Conservation (phyloP, 805 yeast species). For the Kodamaea hsintzibuensis region DNA sequence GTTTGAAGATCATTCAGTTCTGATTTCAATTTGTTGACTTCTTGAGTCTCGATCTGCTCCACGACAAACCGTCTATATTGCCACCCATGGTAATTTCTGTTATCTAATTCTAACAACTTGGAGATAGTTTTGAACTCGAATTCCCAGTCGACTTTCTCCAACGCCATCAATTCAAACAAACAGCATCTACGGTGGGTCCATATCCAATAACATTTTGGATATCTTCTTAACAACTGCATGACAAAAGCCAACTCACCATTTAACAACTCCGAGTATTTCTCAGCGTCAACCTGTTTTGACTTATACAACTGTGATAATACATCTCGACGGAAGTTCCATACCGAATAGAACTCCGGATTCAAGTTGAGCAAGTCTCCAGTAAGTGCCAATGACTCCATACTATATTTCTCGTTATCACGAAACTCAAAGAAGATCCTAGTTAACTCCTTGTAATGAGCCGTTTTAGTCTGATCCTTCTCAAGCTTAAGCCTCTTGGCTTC, state of each 20-base stretch:
- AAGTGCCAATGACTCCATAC: conserved; percentile 42
- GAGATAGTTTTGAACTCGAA: conserved; percentile 69
- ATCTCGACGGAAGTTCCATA: conserved; percentile 89
- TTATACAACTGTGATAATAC: conserved; percentile 44
- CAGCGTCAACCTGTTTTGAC: conserved; percentile 7
- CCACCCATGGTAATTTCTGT: conserved; percentile 95
- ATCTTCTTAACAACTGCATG: conserved; percentile 55
- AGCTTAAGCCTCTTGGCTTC: conserved; percentile 56
- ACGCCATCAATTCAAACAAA: conserved; percentile 44
- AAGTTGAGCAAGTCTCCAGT: conserved; percentile 59
- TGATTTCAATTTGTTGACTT: not conserved
- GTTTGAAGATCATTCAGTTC: conserved; percentile 14
- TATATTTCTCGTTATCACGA: conserved; percentile 17
- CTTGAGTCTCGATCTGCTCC: conserved; percentile 31
- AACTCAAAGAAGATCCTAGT: conserved; percentile 43
- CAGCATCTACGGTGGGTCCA: conserved; percentile 95
- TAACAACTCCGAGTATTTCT: conserved; percentile 33
- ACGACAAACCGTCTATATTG: conserved; percentile 81
- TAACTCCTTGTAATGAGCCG: conserved; percentile 52
- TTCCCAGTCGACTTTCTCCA: conserved; percentile 62
- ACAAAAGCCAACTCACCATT: conserved; percentile 63
- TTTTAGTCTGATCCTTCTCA: conserved; percentile 60
- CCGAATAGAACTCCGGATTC: conserved; percentile 86
- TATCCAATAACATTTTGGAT: conserved; percentile 94
- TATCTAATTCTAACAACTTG: conserved; percentile 66